Percentiles rank a stretch among this genome's conserved stretches.
phyloP scores from a whole-genome alignment of 2,329 filamentous ascomycete species.

The Pyrenophora teres region DNA sequence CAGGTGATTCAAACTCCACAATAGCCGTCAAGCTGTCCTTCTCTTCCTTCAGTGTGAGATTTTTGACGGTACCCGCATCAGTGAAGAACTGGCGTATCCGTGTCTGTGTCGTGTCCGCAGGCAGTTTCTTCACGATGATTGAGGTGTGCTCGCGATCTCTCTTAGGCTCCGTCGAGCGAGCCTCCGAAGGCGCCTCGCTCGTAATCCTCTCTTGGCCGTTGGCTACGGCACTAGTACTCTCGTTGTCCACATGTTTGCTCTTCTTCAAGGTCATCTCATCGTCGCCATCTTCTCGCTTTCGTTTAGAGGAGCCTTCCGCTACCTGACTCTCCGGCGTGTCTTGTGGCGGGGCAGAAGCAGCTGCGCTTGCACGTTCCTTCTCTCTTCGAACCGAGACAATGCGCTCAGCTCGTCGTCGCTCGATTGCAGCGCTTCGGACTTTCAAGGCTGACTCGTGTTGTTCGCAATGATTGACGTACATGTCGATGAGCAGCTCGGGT shows the following conservation, averaged over 20 bases:
- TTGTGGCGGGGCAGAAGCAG: slow-evolving; percentile 53
- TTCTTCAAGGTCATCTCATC: slow-evolving; percentile 69
- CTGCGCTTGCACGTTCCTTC: slow-evolving; percentile 62
- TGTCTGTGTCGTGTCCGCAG: slow-evolving; percentile 68
- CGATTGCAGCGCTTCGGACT: slow-evolving; percentile 74
- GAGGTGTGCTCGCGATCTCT: slow-evolving; percentile 91
- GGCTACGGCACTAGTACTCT: slow-evolving; percentile 13
- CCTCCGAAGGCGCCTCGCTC: slow-evolving; percentile 45
- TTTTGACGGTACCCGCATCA: slow-evolving; percentile 84
- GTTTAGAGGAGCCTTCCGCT: slow-evolving; percentile 63
- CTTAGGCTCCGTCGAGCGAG: slow-evolving; percentile 56
- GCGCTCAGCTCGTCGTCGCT: slow-evolving; percentile 66
- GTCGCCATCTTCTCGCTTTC: slow-evolving; percentile 69
- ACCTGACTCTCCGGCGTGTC: slow-evolving; percentile 22
- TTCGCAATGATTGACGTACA: slow-evolving; percentile 81
- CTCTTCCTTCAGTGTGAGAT: slow-evolving; percentile 70
- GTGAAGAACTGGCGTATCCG: slow-evolving; percentile 88
- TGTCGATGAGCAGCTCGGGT: slow-evolving; percentile 75
- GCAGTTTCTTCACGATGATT: slow-evolving; percentile 78
- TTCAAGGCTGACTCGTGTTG: slow-evolving; percentile 82
- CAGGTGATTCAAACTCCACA: slow-evolving; percentile 80
- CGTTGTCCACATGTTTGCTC: slow-evolving; percentile 55
- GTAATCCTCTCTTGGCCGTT: slow-evolving; percentile 26
- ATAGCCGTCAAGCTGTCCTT: slow-evolving; percentile 69
- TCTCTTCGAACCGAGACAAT: slow-evolving; percentile 61